Base-by-base conservation (phyloP, 164 flowering plant genomes). In the Piper longum region DNA sequence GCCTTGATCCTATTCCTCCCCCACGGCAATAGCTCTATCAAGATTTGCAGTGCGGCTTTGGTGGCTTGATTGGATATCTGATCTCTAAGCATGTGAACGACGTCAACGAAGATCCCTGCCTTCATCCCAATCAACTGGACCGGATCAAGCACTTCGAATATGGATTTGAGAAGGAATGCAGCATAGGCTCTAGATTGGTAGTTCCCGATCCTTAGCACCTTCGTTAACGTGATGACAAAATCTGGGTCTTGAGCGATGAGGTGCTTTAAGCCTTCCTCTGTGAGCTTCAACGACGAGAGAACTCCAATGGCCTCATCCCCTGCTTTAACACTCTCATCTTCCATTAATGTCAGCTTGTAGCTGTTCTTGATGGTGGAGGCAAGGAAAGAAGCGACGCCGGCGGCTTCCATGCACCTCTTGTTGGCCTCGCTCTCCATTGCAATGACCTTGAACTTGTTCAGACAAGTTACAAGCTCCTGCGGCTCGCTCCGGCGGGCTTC, bases 1-100 rank as follows among this genome's bases (percentile, higher is more conserved):
- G 87, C 88, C 59, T 83, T 87, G 63, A 85, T 66, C 61, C 88
- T 67, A 79, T 89, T 91, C 55, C 91, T 71, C 4, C 96, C 92
- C 91, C 88, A 85, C 5, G 84, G 88, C 54, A 80, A 76, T 1
- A 80, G 48, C 73, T 78, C 80, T 0, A 81, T 66, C 0, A 91
- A 66, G 12, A 89, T 71, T 63, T 89, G 76, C 77, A 88, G 43
- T 11, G 89, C 87, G 1, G 84, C 73, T 62, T 83, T 88, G 0
- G 81, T 70, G 0, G 84, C 76, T 56, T 79, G 81, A 7, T 59
- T 67, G 0, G 98, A 86, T 44, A 81, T 74, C 54, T 77, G 78
- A 58, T 87, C 90, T 0, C 63, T 66, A 17, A 91, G 41, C 0
- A 81, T 71, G 0, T 64, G 63, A 3, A 81, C 81, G 0, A 76